Conservation (phyloP, 2,329 filamentous ascomycete genomes). For the Talaromyces funiculosus region DNA sequence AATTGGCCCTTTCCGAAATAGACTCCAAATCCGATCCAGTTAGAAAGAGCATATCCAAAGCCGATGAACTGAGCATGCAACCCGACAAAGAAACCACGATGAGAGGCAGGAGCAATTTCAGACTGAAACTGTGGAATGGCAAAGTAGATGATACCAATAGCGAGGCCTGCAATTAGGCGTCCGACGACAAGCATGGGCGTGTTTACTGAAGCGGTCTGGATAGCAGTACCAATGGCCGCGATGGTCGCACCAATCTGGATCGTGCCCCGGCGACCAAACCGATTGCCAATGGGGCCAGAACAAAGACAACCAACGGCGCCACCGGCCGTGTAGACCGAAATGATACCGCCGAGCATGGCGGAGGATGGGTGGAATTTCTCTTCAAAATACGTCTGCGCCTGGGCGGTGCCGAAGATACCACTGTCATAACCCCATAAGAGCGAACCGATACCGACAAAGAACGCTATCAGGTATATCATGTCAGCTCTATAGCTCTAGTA, state of each 20-base stretch:
- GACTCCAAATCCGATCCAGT: not conserved
- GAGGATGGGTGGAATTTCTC: not conserved
- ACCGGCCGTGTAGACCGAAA: not conserved
- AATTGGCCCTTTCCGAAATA: not conserved
- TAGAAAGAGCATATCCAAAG: not conserved
- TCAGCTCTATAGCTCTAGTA: not conserved
- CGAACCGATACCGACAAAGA: not conserved
- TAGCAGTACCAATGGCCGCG: constrained; percentile 41
- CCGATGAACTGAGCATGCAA: constrained; percentile 13
- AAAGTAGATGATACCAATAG: constrained; percentile 33
- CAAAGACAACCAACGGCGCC: not conserved
- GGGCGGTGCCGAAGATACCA: not conserved
- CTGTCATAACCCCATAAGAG: not conserved
- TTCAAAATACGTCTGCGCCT: not conserved
- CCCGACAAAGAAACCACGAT: constrained; percentile 18
- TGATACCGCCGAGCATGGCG: not conserved
- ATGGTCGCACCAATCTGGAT: constrained; percentile 26
- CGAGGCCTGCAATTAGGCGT: constrained; percentile 36
- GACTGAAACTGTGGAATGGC: constrained; percentile 33
- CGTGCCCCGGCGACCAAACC: constrained; percentile 40
- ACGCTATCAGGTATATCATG: not conserved
- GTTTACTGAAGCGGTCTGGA: constrained; percentile 29
- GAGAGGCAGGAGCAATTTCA: constrained; percentile 30
- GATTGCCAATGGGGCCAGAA: not conserved
- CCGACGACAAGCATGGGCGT: constrained; percentile 27